These are phyloP conservation scores for Gossypium ekmanianum DNA, from an alignment of 345 rosid genomes.

Conservation along the genomic window DNA sequence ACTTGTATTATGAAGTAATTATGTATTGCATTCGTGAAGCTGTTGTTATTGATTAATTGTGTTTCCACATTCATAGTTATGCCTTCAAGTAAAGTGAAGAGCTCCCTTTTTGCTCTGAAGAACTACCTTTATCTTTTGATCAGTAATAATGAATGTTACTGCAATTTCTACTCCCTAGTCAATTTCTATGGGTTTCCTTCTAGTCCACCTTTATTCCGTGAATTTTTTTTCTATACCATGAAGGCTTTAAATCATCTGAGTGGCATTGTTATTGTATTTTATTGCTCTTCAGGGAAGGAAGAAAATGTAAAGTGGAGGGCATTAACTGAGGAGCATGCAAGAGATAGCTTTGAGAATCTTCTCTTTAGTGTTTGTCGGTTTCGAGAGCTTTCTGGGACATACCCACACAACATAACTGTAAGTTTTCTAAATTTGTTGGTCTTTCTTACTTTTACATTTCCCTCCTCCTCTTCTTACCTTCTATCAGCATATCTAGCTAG, in stretches of 20 bases:
- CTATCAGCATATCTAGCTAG: not conserved
- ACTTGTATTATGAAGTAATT: not conserved
- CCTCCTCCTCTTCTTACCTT: not conserved
- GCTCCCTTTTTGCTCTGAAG: not conserved
- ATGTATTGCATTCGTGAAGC: not conserved
- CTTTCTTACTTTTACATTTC: not conserved
- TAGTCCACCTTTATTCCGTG: not conserved
- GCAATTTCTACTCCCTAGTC: slow-evolving; percentile 11
- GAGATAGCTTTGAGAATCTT: slow-evolving; percentile 97
- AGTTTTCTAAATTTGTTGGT: slow-evolving; percentile 20
- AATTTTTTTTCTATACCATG: not conserved
- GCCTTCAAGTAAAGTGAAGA: not conserved
- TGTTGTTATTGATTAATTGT: not conserved
- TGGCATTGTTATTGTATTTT: slow-evolving; percentile 14
- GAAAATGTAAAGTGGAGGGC: slow-evolving; percentile 72
- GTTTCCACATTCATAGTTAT: not conserved
- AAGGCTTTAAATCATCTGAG: slow-evolving; percentile 1
- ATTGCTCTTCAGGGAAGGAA: slow-evolving; percentile 50
- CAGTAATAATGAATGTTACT: not conserved
- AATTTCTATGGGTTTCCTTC: not conserved
- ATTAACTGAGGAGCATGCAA: slow-evolving; percentile 93
- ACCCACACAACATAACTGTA: slow-evolving; percentile 88
- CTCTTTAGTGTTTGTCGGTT: slow-evolving; percentile 88
- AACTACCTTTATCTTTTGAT: not conserved
- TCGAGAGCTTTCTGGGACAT: slow-evolving; percentile 87